Percentiles rank a stretch among this genome's conserved stretches.
phyloP scores from a whole-genome alignment of 208 protist genomes.

The Crithidia sp. region DNA sequence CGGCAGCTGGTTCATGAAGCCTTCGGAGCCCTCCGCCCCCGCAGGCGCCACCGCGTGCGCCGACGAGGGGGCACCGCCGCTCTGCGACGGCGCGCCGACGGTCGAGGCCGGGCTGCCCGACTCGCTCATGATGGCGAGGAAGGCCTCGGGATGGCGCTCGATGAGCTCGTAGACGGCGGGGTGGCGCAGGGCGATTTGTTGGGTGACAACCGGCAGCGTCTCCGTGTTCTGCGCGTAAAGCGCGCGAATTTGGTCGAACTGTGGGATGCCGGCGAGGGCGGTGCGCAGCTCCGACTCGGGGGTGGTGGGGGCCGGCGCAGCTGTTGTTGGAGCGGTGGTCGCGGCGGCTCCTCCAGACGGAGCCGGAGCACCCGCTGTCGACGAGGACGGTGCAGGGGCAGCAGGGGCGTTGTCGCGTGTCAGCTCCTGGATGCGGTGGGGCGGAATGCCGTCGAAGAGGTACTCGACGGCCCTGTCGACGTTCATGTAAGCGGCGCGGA shows the following conservation, averaged over 20 bases:
- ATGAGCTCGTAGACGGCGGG: constrained; percentile 71
- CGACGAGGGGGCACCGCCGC: constrained; percentile 5
- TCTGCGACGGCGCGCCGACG: neutral
- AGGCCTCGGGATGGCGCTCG: constrained; percentile 67
- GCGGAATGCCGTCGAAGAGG: constrained; percentile 83
- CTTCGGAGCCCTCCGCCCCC: neutral
- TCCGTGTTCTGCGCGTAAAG: constrained; percentile 68
- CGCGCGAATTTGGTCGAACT: constrained; percentile 75
- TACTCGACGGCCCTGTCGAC: constrained; percentile 88
- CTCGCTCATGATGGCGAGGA: constrained; percentile 73
- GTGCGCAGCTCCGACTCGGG: constrained; percentile 41
- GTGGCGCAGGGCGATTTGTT: constrained; percentile 73
- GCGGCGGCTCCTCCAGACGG: neutral
- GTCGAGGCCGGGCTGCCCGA: constrained; percentile 15
- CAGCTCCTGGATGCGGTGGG: constrained; percentile 45
- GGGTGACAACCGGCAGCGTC: constrained; percentile 58
- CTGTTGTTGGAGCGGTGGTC: neutral
- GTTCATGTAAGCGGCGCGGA: constrained; percentile 89
- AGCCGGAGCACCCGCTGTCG: constrained; percentile 1
- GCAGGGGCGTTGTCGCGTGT: constrained; percentile 11
- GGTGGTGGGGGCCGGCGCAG: neutral
- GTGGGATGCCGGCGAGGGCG: constrained; percentile 64
- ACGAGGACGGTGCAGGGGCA: constrained; percentile 2
- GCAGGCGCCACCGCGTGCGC: constrained; percentile 3
- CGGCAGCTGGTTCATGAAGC: constrained; percentile 35